phyloP scores from a whole-genome alignment of 176 grass and related monocot genomes.

The Eleusine coracana region DNA sequence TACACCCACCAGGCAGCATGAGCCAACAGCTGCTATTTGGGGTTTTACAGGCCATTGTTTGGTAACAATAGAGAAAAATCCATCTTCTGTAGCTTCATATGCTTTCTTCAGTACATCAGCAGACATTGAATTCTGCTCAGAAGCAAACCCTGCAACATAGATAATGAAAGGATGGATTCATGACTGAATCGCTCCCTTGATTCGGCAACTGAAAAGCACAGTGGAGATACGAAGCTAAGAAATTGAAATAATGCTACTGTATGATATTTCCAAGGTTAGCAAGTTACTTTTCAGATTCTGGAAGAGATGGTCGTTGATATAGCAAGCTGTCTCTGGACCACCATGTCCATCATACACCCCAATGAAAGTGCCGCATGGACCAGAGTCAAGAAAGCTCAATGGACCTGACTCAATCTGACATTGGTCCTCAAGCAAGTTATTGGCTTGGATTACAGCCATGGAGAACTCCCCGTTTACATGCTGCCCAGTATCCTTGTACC shows the following conservation, averaged over 20 bases:
- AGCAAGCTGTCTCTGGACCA: constrained; percentile 89
- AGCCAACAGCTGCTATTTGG: constrained; percentile 89
- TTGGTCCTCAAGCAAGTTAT: constrained; percentile 91
- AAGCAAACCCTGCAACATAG: constrained; percentile 70
- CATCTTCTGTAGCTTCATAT: constrained; percentile 94
- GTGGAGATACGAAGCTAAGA: neutral
- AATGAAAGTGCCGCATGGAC: constrained; percentile 80
- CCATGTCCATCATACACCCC: constrained; percentile 95
- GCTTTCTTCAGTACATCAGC: constrained; percentile 88
- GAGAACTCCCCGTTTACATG: constrained; percentile 89
- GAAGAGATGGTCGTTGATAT: constrained; percentile 85
- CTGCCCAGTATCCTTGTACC: constrained; percentile 92
- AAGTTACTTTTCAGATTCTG: constrained; percentile 84
- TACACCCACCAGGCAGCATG: constrained; percentile 90
- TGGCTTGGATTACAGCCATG: constrained; percentile 96
- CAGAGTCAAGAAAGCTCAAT: constrained; percentile 72
- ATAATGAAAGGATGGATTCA: constrained; percentile 21
- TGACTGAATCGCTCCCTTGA: neutral
- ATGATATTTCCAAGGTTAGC: constrained; percentile 12
- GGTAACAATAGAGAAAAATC: constrained; percentile 81
- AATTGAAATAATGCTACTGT: constrained; percentile 5
- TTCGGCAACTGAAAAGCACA: neutral
- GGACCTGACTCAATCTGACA: constrained; percentile 80
- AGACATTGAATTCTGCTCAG: constrained; percentile 83
- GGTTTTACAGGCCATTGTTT: constrained; percentile 87